Percentiles rank a stretch among this genome's conserved stretches.
These are phyloP conservation scores for Tolypocladium nubicola DNA, from an alignment of 2,329 filamentous ascomycete genomes.

Conservation along the genomic window DNA sequence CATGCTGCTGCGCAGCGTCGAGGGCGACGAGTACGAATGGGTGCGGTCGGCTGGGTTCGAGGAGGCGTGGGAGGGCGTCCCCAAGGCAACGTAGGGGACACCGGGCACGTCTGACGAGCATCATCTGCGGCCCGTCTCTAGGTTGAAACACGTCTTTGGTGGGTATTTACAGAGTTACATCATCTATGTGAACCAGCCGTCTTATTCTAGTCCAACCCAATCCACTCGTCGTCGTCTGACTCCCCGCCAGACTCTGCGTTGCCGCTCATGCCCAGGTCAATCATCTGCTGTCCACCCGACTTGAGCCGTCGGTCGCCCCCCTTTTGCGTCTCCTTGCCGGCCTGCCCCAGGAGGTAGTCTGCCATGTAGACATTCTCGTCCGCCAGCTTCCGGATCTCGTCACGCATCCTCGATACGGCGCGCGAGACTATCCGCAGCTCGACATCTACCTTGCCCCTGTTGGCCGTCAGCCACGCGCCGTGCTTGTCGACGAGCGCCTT, in stretches of 20 bases:
- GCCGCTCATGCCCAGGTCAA: conserved; percentile 19
- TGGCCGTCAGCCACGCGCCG: conserved; percentile 74
- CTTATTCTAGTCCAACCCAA: conserved; percentile 39
- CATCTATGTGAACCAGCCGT: not conserved
- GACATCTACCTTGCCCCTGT: conserved; percentile 67
- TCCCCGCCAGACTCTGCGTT: conserved; percentile 22
- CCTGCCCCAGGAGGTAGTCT: conserved; percentile 62
- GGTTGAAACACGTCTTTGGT: not conserved
- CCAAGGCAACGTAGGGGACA: conserved; percentile 3
- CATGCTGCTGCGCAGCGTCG: conserved; percentile 52
- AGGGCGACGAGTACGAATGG: conserved; percentile 43
- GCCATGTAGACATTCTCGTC: conserved; percentile 86
- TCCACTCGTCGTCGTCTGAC: conserved; percentile 33
- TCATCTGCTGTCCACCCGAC: conserved; percentile 11
- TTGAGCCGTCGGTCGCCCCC: conserved; percentile 11
- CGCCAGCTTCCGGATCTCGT: conserved; percentile 71
- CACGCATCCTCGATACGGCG: conserved; percentile 68
- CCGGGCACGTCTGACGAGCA: not conserved
- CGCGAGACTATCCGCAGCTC: conserved; percentile 77
- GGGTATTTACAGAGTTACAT: conserved; percentile 1
- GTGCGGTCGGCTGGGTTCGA: conserved; percentile 52
- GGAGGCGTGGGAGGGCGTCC: conserved; percentile 49
- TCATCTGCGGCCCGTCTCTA: not conserved
- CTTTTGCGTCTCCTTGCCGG: conserved; percentile 17
- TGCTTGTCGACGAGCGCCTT: conserved; percentile 73